These are phyloP conservation scores for Arthrinium puccinioides DNA, from an alignment of 2,329 filamentous ascomycete species.

Conservation along the genomic window DNA sequence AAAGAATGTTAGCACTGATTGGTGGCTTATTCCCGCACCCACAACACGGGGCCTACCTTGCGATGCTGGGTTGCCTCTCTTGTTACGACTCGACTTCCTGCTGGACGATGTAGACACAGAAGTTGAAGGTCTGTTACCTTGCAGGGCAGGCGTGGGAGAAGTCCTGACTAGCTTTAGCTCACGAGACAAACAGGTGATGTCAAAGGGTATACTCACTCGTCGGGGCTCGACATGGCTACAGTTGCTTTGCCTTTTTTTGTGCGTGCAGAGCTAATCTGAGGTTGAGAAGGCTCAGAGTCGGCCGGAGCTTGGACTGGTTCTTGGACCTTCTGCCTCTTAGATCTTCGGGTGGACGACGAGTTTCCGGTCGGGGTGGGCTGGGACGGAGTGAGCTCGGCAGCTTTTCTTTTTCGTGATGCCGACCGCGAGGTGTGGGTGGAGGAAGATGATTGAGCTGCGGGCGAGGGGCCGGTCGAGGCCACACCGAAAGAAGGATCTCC, in stretches of 20 bases:
- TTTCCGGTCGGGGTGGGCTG: conserved; percentile 16
- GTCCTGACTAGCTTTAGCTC: conserved; percentile 47
- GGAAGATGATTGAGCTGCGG: conserved; percentile 31
- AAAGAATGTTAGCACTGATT: not conserved
- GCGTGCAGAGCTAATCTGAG: conserved; percentile 32
- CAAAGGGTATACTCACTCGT: conserved; percentile 45
- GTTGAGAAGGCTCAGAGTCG: conserved; percentile 21
- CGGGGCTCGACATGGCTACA: conserved; percentile 63
- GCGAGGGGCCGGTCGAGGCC: conserved; percentile 30
- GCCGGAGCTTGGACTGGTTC: conserved; percentile 26
- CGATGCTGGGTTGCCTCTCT: conserved; percentile 48
- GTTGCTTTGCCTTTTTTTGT: conserved; percentile 54
- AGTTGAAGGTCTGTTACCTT: conserved; percentile 41
- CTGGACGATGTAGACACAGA: conserved; percentile 57
- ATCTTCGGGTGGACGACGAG: conserved; percentile 44
- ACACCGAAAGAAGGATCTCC: conserved; percentile 30
- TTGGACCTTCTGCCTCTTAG: conserved; percentile 65
- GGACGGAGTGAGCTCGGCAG: conserved; percentile 42
- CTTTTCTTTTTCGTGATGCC: conserved; percentile 70
- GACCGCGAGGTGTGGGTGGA: conserved; percentile 28
- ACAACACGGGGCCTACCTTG: conserved; percentile 27
- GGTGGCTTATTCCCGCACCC: not conserved
- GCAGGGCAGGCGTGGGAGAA: conserved; percentile 56
- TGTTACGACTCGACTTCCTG: conserved; percentile 66
- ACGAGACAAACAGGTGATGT: not conserved